Conservation (phyloP, 495 filamentous ascomycete species). For the Annulohypoxylon nitens region DNA sequence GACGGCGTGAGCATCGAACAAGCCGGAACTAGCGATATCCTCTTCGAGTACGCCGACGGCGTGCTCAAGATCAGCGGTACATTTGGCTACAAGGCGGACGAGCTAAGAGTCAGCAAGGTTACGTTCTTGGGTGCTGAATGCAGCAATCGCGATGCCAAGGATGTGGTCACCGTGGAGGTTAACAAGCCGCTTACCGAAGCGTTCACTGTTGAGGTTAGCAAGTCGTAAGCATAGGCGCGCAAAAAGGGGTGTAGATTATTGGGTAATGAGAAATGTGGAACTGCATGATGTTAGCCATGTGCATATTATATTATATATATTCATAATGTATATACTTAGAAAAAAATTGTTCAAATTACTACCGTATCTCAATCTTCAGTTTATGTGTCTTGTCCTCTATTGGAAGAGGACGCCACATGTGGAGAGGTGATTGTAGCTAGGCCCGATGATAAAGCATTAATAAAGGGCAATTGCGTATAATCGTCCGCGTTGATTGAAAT, state of each 20-base stretch:
- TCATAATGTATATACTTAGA: constrained; percentile 29
- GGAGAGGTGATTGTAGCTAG: neutral
- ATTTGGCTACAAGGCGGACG: constrained; percentile 62
- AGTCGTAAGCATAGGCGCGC: neutral
- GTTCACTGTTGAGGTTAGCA: constrained; percentile 39
- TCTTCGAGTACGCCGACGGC: constrained; percentile 67
- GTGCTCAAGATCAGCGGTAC: constrained; percentile 65
- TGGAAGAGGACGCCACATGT: neutral
- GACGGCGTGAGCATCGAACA: constrained; percentile 71
- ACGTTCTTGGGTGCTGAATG: constrained; percentile 64
- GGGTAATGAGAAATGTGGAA: constrained; percentile 7
- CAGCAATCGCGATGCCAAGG: constrained; percentile 15
- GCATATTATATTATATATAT: constrained; percentile 9
- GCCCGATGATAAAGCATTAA: neutral
- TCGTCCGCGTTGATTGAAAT: neutral
- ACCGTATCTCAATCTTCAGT: neutral
- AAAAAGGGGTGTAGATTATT: constrained; percentile 9
- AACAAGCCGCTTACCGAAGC: constrained; percentile 37
- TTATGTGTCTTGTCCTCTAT: neutral
- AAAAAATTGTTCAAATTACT: neutral
- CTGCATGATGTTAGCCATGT: constrained; percentile 4
- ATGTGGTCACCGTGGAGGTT: constrained; percentile 30
- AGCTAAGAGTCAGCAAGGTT: constrained; percentile 67
- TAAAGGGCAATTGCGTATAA: neutral
- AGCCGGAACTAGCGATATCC: constrained; percentile 60